Evolutionary conservation across 495 filamentous ascomycete genomes (phyloP).

Genomic region (Aspergillus cristatus): DNA sequence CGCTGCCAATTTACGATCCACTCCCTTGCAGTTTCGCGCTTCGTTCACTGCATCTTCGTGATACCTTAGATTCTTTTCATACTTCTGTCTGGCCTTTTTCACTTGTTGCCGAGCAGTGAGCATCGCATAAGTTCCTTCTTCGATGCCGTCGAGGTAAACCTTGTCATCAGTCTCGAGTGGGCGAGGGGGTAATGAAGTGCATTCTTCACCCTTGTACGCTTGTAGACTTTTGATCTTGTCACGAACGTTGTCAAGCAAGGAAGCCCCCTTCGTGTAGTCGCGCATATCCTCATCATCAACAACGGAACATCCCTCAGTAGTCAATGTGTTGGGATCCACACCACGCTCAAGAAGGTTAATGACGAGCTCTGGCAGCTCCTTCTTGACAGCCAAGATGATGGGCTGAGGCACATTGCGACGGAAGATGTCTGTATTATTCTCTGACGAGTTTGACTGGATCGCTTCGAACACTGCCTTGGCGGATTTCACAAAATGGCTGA

Average conservation of each 20-base stretch:
- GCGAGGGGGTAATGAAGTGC: constrained; percentile 8
- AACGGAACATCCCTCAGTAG: constrained; percentile 19
- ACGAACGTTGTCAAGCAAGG: constrained; percentile 48
- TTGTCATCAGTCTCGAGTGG: constrained; percentile 21
- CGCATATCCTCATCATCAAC: constrained; percentile 13
- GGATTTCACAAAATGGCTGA: constrained; percentile 33
- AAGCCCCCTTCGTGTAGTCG: constrained; percentile 19
- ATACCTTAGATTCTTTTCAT: constrained; percentile 3
- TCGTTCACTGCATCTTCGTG: constrained; percentile 2
- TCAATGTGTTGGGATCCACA: constrained; percentile 46
- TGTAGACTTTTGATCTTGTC: constrained; percentile 38
- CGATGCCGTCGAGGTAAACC: constrained; percentile 33
- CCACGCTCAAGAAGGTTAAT: constrained; percentile 49
- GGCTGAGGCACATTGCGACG: constrained; percentile 42
- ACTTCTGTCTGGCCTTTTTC: constrained; percentile 9
- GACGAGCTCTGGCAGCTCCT: constrained; percentile 40
- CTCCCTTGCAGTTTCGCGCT: constrained; percentile 17
- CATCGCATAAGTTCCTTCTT: constrained; percentile 43
- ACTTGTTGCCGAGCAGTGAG: constrained; percentile 34
- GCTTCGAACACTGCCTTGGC: constrained; percentile 11
- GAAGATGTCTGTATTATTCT: constrained; percentile 34
- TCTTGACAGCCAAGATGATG: constrained; percentile 45
- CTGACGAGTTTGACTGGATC: constrained; percentile 9
- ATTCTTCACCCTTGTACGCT: constrained; percentile 24
- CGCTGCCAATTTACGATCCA: constrained; percentile 41